Base-by-base conservation (phyloP, 2,329 filamentous ascomycete genomes). In the Aspergillus amoenus region DNA sequence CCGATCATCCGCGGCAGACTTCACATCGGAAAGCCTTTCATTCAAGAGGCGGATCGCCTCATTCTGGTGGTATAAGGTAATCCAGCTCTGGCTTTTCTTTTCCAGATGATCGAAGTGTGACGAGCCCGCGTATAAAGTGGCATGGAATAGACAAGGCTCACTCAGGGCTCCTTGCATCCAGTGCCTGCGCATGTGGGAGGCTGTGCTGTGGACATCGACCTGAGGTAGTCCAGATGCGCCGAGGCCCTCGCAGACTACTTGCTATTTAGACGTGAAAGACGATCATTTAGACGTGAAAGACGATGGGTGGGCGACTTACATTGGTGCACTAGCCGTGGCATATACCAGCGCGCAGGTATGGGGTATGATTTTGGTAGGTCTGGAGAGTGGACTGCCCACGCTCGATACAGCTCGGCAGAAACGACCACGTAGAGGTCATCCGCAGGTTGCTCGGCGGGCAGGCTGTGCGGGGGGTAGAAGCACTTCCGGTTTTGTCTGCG, bases 81-180 rank as follows among this genome's bases (percentile, higher is more conserved):
- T 52, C 11, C 27, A 11, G 18, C 43, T 57, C 6, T 27, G 49
- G 3, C 18, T 4, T 13, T 42, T 17, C 2, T 47, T 47, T 3
- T 39, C 24, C 1, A 15, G 37, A 17, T 52, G 12, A 4, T 56
- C 55, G 11, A 41, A 48, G 7, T 57, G 17, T 4, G 55, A 57
- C 9, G 55, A 52, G 2, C 49, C 49, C 3, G 48, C 43, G 37
- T 42, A 57, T 1, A 57, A 27, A 0, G 55, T 57, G 5, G 55
- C 55, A 22, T 57, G 49, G 27, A 57, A 57, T 4, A 57, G 9
- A 17, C 49, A 48, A 2, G 55, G 49, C 22, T 57, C 55, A 17
- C 24, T 48, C 37, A 57, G 27, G 2, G 55, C 55, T 12, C 42
- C 24, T 12, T 43, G 39, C 5, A 53, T 12, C 55, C 55, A 57